Percentiles rank a stretch among this genome's conserved stretches.
Conservation (phyloP, 495 filamentous ascomycete species). For the Lichenothelia convexa region DNA sequence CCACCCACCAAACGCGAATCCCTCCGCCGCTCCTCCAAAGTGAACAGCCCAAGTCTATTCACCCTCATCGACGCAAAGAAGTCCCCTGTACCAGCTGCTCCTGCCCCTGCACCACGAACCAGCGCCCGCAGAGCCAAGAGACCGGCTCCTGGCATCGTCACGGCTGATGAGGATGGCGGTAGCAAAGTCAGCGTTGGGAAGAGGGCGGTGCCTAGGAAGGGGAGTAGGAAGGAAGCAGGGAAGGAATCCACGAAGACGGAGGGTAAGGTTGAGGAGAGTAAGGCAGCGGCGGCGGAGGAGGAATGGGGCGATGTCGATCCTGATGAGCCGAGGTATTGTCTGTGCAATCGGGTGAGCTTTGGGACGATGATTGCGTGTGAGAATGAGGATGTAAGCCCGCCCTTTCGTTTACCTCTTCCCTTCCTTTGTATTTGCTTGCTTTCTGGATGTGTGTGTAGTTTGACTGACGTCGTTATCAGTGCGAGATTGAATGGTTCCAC, state of each 20-base stretch:
- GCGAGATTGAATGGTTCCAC: constrained; percentile 73
- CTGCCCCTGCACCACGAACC: not conserved
- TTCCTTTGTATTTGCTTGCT: not conserved
- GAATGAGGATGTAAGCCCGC: constrained; percentile 56
- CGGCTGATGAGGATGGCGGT: constrained; percentile 49
- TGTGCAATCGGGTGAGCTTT: constrained; percentile 81
- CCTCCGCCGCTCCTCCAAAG: constrained; percentile 20
- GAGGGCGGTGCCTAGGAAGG: constrained; percentile 53
- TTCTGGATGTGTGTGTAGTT: constrained; percentile 10
- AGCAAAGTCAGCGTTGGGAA: constrained; percentile 56
- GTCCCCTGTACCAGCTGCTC: constrained; percentile 23
- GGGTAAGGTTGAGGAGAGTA: constrained; percentile 12
- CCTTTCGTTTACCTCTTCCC: not conserved
- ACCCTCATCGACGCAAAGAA: no score
- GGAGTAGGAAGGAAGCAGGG: constrained; percentile 23
- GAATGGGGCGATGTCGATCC: constrained; percentile 68
- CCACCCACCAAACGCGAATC: constrained; percentile 13
- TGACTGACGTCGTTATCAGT: constrained; percentile 17
- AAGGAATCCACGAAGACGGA: constrained; percentile 30
- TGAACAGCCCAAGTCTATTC: constrained; percentile 8
- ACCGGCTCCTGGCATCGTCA: constrained; percentile 60
- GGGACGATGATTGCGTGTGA: constrained; percentile 94
- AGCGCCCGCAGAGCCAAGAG: constrained; percentile 34
- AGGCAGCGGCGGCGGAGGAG: constrained; percentile 22
- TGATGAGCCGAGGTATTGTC: constrained; percentile 73